phyloP scores from a whole-genome alignment of 192 early-diverging fungal species.

The Tieghemiomyces parasiticus region DNA sequence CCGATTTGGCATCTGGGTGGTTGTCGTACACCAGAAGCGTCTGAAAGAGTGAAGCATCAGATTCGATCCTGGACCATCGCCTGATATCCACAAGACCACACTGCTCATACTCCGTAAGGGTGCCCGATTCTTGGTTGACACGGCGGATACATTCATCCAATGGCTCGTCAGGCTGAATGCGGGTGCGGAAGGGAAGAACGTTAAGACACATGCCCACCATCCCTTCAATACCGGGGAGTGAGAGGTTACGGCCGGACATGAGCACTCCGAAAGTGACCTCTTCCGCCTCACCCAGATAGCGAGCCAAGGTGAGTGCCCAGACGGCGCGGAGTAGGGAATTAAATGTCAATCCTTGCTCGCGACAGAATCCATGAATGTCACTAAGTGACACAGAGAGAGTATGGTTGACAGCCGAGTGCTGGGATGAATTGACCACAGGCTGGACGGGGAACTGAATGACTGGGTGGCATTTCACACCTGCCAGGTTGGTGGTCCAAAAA shows the following conservation, averaged over 20 bases:
- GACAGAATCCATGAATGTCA: neutral
- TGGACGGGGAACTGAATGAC: neutral
- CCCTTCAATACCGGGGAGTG: neutral
- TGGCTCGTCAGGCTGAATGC: neutral
- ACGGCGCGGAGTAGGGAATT: neutral
- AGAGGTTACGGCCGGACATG: neutral
- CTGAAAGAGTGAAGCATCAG: neutral
- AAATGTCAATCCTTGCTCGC: neutral
- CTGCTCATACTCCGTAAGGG: neutral
- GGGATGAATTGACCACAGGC: neutral
- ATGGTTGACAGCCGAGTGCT: neutral
- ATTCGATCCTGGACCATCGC: neutral
- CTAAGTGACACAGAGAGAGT: neutral
- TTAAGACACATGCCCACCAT: constrained; percentile 3
- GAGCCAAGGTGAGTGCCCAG: neutral
- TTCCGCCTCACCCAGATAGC: neutral
- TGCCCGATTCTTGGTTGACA: neutral
- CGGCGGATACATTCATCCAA: neutral
- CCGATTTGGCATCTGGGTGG: neutral
- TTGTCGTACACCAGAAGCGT: constrained; percentile 8
- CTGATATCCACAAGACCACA: neutral
- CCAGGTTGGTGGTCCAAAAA: neutral
- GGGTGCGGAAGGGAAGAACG: neutral
- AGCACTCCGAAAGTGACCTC: constrained; percentile 6
- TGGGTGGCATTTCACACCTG: neutral